These are phyloP conservation scores for Mesostigma viride DNA, from an alignment of 139 green algal genomes.

Conservation along the genomic window DNA sequence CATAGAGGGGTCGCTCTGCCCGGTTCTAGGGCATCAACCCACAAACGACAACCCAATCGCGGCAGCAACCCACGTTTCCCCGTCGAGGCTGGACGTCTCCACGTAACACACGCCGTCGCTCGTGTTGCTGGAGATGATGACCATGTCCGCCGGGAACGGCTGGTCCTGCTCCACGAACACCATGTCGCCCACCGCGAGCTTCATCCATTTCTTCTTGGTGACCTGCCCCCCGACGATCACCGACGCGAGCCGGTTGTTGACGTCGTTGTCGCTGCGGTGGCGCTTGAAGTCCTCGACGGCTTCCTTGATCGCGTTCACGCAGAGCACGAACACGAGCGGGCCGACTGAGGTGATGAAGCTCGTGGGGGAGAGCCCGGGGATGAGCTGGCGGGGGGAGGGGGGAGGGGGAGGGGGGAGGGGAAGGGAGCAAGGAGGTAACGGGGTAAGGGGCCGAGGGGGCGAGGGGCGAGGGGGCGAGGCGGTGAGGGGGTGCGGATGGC, in stretches of 20 bases:
- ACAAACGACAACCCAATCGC: too few species aligned
- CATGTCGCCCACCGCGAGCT: not conserved
- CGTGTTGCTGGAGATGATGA: conserved; percentile 47
- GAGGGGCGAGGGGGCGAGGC: too few species aligned
- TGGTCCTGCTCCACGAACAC: conserved; percentile 13
- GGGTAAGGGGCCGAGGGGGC: too few species aligned
- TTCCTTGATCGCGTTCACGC: conserved; percentile 65
- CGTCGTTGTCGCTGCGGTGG: conserved; percentile 37
- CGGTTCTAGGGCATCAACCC: too few species aligned
- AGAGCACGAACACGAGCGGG: conserved; percentile 61
- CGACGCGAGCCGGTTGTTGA: conserved; percentile 9
- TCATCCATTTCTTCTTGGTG: not conserved
- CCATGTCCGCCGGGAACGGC: conserved; percentile 57
- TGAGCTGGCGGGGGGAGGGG: conserved; percentile 39
- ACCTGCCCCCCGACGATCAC: not conserved
- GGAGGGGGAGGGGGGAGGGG: too few species aligned
- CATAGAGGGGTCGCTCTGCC: too few species aligned
- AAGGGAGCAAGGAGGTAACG: too few species aligned
- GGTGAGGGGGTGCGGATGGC: too few species aligned
- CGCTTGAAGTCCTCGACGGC: conserved; percentile 40
- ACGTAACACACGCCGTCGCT: conserved; percentile 51
- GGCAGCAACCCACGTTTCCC: conserved; percentile 22
- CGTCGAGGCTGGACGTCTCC: conserved; percentile 66
- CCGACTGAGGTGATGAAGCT: conserved; percentile 13
- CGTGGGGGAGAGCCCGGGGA: conserved; percentile 33